Evolutionary conservation across 2,329 filamentous ascomycete genomes (phyloP).

Genomic region (Raffaelea ambrosiae): DNA sequence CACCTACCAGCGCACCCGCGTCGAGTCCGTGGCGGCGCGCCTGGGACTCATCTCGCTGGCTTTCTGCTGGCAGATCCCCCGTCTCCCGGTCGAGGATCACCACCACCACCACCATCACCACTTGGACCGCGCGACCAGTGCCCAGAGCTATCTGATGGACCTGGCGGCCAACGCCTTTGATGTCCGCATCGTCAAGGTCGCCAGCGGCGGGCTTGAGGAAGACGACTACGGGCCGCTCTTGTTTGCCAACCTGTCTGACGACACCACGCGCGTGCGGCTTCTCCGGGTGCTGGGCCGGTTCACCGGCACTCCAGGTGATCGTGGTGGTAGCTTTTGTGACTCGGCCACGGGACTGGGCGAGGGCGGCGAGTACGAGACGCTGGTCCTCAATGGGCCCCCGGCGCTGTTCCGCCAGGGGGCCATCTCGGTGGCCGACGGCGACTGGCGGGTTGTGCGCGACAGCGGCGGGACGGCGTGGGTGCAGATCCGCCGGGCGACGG

Average conservation of each 20-base stretch:
- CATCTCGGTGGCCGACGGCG: conserved; percentile 52
- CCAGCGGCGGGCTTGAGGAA: conserved; percentile 83
- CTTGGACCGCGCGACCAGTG: conserved; percentile 10
- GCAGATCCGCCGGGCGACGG: conserved; percentile 47
- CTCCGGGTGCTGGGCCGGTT: conserved; percentile 33
- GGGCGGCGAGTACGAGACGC: conserved; percentile 91
- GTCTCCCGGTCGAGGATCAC: conserved; percentile 35
- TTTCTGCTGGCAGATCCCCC: conserved; percentile 87
- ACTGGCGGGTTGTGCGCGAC: conserved; percentile 48
- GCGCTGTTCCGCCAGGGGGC: conserved; percentile 54
- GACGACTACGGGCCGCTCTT: conserved; percentile 55
- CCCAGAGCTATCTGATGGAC: conserved; percentile 48
- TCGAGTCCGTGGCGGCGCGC: conserved; percentile 82
- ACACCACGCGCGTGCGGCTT: conserved; percentile 32
- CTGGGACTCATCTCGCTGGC: conserved; percentile 76
- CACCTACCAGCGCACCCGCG: conserved; percentile 91
- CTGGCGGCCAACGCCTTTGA: conserved; percentile 74
- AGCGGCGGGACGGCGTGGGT: conserved; percentile 74
- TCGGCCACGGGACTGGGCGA: conserved; percentile 61
- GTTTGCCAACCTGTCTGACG: conserved; percentile 63
- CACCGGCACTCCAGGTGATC: conserved; percentile 51
- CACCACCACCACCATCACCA: too few relatives aligned
- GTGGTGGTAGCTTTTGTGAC: conserved; percentile 12
- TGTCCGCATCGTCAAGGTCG: conserved; percentile 90
- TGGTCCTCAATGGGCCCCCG: conserved; percentile 72